Base-by-base conservation (phyloP, 2,329 filamentous ascomycete species). In the Apiospora aurea region DNA sequence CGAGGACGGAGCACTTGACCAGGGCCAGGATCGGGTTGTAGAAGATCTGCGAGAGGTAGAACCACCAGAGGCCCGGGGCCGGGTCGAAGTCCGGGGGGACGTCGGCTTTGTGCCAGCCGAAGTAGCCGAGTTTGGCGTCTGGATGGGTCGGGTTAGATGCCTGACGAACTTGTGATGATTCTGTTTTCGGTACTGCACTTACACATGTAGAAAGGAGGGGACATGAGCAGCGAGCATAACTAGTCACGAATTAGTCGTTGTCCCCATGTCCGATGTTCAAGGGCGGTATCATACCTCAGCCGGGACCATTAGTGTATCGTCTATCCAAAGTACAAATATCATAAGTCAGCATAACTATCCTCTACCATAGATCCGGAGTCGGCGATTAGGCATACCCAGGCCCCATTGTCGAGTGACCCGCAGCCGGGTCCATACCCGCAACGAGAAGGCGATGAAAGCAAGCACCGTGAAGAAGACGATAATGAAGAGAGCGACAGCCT, bases 11-110 rank as follows among this genome's bases (percentile, higher is more conserved):
- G 5, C 80, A 79, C 74, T 86, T 86, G 72, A 85, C 80, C 2
- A 86, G 77, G 4, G 83, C 82, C 2, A 86, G 77, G 67, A 86
- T 82, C 0, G 84, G 84, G 69, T 85, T 86, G 77, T 86, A 86
- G 16, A 83, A 77, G n/a, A 84, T 74, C 46, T 84, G 81, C 38
- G 80, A 81, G n/a, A 82, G 72, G 53, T 80, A 84, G 72, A 80
- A 80, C 78, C 78, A 83, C 75, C 77, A 76, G 4, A 71, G 61
- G 7, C 72, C 73, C 5, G 74, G 73, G n/a, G 71, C 34, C 10
- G 74, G 71, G 68, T 75, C 74, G 43, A 67, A 73, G 68, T 69
- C 47, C 2, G 43, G 24, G 21, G 73, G 72, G 7, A 74, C 72
- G 47, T 75, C 72, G 7, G 49, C 61, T 38, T 72, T 72, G 21